These are phyloP conservation scores for Alternaria sp. DNA, from an alignment of 2,329 filamentous ascomycete genomes.

Conservation along the genomic window DNA sequence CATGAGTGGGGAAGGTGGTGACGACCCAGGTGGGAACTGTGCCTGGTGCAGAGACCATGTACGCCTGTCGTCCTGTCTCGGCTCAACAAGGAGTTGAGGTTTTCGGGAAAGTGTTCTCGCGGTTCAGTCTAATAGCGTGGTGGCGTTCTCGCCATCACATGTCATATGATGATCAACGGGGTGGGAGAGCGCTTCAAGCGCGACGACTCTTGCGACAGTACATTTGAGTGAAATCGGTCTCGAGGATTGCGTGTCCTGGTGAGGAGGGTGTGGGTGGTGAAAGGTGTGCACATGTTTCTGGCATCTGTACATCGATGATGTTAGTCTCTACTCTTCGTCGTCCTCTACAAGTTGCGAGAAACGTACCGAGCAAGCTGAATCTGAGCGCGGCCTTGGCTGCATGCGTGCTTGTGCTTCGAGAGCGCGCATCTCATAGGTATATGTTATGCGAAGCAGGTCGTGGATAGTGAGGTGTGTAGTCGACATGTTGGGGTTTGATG, in stretches of 20 bases:
- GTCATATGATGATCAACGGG: background rate
- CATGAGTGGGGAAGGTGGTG: slow-evolving; percentile 1
- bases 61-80: background rate
- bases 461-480: slow-evolving; percentile 42
- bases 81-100: background rate
- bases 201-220: slow-evolving; percentile 27
- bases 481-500: slow-evolving; percentile 33
- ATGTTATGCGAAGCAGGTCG: slow-evolving; percentile 47
- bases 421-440: slow-evolving; percentile 42
- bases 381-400: slow-evolving; percentile 23
- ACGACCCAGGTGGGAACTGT: background rate
- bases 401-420: slow-evolving; percentile 24
- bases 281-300: slow-evolving; percentile 35
- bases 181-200: slow-evolving; percentile 1
- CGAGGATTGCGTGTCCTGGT: slow-evolving; percentile 24
- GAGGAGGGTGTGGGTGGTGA: slow-evolving; percentile 18
- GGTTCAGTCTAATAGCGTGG: background rate
- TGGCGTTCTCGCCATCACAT: background rate
- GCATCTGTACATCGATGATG: slow-evolving; percentile 23
- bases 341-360: background rate
- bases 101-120: background rate
- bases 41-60: background rate
- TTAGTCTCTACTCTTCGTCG: slow-evolving; percentile 8
- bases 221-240: slow-evolving; percentile 42
- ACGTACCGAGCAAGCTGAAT: slow-evolving; percentile 38